These are phyloP conservation scores for Dalechampia spathulata DNA, from an alignment of 441 rosid genomes.

Conservation along the genomic window DNA sequence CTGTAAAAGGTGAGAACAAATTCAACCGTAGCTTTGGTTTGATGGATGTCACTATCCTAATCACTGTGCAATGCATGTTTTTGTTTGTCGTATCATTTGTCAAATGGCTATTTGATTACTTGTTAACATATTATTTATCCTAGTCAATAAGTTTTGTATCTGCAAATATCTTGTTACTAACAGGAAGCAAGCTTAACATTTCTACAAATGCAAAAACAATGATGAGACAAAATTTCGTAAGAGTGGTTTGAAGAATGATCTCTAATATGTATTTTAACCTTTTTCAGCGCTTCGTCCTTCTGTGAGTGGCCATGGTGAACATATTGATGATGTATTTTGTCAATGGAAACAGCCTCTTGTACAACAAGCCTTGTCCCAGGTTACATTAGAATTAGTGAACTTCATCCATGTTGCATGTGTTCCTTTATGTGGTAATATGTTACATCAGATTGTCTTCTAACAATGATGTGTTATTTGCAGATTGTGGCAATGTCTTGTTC, in stretches of 20 bases:
- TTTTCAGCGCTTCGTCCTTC: slow-evolving; percentile 66
- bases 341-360: slow-evolving; percentile 71
- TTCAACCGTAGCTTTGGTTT: too few species aligned
- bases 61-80: too few species aligned
- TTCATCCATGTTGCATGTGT: neutral
- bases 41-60: too few species aligned
- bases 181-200: slow-evolving; percentile 1
- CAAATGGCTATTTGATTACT: too few species aligned
- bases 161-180: too few species aligned
- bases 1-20: too few species aligned
- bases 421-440: neutral
- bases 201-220: slow-evolving; percentile 4
- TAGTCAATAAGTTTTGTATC: too few species aligned
- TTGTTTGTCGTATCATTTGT: too few species aligned
- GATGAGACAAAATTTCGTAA: slow-evolving; percentile 9
- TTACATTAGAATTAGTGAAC: slow-evolving; percentile 17
- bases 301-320: slow-evolving; percentile 38
- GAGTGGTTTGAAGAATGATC: slow-evolving; percentile 13
- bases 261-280: slow-evolving; percentile 11
- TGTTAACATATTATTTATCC: too few species aligned
- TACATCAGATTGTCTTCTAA: slow-evolving; percentile 12
- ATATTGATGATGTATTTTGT: slow-evolving; percentile 53
- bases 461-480: slow-evolving; percentile 41
- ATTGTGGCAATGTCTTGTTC: slow-evolving; percentile 65
- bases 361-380: slow-evolving; percentile 75